A percentile compares a stretch with the other conserved stretches of the same genome.
Evolutionary conservation across 495 filamentous ascomycete genomes (phyloP).

Genomic region (Penicillium paradoxum): DNA sequence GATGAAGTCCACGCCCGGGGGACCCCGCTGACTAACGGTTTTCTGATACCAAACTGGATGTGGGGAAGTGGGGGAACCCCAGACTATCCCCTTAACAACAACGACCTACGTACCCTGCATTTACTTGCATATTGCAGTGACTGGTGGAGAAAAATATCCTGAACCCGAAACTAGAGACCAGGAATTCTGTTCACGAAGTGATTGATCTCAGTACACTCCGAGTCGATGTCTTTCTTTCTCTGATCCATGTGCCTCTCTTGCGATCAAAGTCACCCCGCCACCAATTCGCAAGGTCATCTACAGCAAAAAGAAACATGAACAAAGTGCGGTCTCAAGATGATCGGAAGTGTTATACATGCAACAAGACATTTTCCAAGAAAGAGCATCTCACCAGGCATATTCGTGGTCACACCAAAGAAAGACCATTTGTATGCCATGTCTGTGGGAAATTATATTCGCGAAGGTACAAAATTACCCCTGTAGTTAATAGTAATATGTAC

Average conservation of each 20-base stretch:
- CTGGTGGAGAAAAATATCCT: slow-evolving; percentile 11
- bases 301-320: background rate
- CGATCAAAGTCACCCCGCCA: background rate
- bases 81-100: background rate
- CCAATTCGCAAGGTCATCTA: background rate
- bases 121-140: background rate
- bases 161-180: slow-evolving; percentile 25
- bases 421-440: slow-evolving; percentile 24
- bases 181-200: background rate
- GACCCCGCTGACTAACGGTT: slow-evolving; percentile 1
- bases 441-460: slow-evolving; percentile 29
- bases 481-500: background rate
- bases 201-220: background rate
- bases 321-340: slow-evolving; percentile 8
- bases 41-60: background rate
- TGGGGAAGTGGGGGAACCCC: slow-evolving; percentile 9
- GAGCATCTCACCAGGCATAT: slow-evolving; percentile 31
- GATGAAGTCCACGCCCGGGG: too few relatives aligned
- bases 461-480: slow-evolving; percentile 10
- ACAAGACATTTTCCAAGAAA: slow-evolving; percentile 29
- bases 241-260: background rate
- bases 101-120: too few relatives aligned
- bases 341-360: slow-evolving; percentile 14
- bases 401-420: slow-evolving; percentile 33
- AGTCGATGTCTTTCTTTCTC: background rate